Evolutionary conservation across 148 eudicot species (phyloP).

Genomic region (Camellia lanceoleosa): DNA sequence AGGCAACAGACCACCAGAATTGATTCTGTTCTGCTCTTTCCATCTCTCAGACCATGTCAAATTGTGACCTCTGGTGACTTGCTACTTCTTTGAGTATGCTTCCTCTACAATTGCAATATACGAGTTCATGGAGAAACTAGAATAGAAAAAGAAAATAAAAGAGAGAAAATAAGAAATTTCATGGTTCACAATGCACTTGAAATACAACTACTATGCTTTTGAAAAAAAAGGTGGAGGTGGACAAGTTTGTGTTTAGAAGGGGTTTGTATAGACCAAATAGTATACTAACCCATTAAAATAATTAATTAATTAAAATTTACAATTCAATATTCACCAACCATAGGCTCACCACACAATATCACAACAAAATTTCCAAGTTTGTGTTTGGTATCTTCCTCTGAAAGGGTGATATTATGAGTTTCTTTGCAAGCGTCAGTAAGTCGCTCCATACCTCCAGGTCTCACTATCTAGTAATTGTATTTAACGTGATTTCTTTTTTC

Average conservation of each 20-base stretch:
- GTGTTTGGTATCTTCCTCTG: constrained; percentile 54
- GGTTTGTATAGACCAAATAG: too few relatives aligned
- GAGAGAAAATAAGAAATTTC: background rate
- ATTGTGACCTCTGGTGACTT: constrained; percentile 32
- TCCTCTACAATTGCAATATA: constrained; percentile 29
- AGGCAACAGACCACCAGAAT: constrained; percentile 56
- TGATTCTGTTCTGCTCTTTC: constrained; percentile 50
- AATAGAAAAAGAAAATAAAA: background rate
- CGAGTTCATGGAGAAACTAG: background rate
- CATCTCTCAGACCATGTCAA: constrained; percentile 65
- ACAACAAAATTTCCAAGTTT: too few relatives aligned
- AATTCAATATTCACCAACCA: too few relatives aligned
- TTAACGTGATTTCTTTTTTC: too few relatives aligned
- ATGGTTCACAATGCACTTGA: too few relatives aligned
- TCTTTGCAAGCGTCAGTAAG: constrained; percentile 86
- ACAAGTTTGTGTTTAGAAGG: too few relatives aligned
- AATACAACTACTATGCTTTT: too few relatives aligned
- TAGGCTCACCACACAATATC: too few relatives aligned
- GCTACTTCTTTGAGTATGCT: constrained; percentile 21
- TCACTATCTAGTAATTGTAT: constrained; percentile 54
- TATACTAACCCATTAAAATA: too few relatives aligned
- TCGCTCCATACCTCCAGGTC: constrained; percentile 97
- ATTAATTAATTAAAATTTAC: too few relatives aligned
- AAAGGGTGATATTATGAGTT: constrained; percentile 76
- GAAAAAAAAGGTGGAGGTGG: too few relatives aligned